These are phyloP conservation scores for Glutinoglossum americanum DNA, from an alignment of 495 filamentous ascomycete genomes.

Conservation along the genomic window DNA sequence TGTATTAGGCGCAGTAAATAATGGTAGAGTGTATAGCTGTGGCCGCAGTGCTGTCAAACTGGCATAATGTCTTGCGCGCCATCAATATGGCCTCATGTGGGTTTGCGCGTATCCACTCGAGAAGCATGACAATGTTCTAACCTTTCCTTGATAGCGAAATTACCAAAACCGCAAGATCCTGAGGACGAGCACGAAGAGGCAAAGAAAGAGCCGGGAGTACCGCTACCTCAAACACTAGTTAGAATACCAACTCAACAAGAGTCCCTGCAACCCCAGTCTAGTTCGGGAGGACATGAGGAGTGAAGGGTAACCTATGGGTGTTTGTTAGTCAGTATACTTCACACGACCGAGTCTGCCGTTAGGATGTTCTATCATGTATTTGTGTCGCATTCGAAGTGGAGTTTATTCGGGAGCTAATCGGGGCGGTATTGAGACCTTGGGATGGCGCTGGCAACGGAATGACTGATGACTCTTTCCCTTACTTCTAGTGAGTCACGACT, in stretches of 20 bases:
- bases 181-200: constrained; percentile 21
- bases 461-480: neutral
- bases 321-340: too few relatives aligned
- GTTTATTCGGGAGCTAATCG: neutral
- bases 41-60: constrained; percentile 79
- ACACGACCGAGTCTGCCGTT: neutral
- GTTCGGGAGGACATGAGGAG: neutral
- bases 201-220: constrained; percentile 20
- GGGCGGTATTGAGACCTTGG: neutral
- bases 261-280: neutral
- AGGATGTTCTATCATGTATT: neutral
- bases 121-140: neutral
- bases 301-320: neutral
- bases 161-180: constrained; percentile 34
- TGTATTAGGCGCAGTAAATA: constrained; percentile 2
- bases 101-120: constrained; percentile 15
- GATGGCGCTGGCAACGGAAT: neutral
- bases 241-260: constrained; percentile 41
- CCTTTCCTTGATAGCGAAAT: constrained; percentile 24
- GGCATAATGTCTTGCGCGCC: constrained; percentile 82
- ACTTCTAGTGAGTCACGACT: neutral
- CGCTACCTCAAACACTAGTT: constrained; percentile 59
- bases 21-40: constrained; percentile 36
- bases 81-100: constrained; percentile 92
- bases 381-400: neutral